A percentile compares a stretch with the other conserved stretches of the same genome.
phyloP scores from a whole-genome alignment of 495 filamentous ascomycete genomes.

The Aspergillus coremiiformis region DNA sequence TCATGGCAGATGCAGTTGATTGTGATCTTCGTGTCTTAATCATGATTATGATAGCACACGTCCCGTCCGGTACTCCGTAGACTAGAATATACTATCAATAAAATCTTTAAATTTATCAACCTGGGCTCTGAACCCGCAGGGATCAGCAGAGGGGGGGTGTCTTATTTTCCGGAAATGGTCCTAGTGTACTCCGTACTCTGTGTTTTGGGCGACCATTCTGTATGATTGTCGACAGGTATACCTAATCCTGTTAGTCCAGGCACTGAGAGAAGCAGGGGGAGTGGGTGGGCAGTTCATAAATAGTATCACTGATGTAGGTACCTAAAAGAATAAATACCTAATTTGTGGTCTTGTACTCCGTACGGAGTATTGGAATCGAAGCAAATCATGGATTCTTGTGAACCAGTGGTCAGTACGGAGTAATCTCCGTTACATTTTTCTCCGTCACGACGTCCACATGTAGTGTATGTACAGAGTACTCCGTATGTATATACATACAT shows the following conservation, averaged over 20 bases:
- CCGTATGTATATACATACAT: no score
- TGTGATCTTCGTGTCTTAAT: not conserved
- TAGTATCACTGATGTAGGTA: no score
- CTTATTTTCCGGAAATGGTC: not conserved
- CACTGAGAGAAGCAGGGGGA: no score
- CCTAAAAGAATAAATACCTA: no score
- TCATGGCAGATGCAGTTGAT: not conserved
- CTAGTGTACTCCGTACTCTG: not conserved
- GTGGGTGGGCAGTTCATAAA: constrained; percentile 3
- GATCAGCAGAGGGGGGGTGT: not conserved
- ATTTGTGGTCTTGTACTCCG: no score
- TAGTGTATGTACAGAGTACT: no score
- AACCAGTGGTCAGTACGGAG: no score
- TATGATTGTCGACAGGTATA: constrained; percentile 8
- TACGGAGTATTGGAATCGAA: no score
- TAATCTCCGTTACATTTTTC: no score
- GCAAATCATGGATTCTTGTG: no score
- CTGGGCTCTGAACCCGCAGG: not conserved
- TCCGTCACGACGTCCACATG: no score
- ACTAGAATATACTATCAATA: not conserved
- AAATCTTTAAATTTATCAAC: not conserved
- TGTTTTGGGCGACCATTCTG: not conserved
- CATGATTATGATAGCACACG: not conserved
- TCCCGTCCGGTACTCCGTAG: no score
- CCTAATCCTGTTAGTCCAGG: constrained; percentile 11